Percentiles rank a stretch among this genome's conserved stretches.
phyloP scores from a whole-genome alignment of 164 flowering plant genomes.

The Echeveria elegans region DNA sequence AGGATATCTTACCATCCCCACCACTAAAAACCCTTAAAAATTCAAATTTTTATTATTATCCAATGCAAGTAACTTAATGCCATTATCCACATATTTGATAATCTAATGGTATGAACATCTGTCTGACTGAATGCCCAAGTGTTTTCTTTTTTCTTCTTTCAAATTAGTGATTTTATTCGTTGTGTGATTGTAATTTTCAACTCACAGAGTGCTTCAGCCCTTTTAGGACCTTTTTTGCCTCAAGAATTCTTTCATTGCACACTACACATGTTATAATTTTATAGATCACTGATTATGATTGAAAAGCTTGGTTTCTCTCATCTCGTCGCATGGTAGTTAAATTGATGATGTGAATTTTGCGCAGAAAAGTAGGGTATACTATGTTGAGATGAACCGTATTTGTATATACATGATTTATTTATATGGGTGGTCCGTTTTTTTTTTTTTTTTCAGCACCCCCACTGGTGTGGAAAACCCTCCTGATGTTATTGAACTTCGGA shows the following conservation, averaged over 20 bases:
- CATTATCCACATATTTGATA: background rate
- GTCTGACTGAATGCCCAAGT: background rate
- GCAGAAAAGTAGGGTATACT: background rate
- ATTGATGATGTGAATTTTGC: background rate
- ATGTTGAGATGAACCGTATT: background rate
- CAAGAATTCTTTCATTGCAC: background rate
- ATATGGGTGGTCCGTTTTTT: background rate
- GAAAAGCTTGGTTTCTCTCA: background rate
- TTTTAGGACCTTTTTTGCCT: background rate
- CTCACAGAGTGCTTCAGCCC: no score
- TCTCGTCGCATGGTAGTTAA: background rate
- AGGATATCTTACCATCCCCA: no score
- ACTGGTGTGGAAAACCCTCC: slow-evolving; percentile 99
- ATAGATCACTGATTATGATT: background rate
- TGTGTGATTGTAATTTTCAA: background rate
- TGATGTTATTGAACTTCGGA: slow-evolving; percentile 94
- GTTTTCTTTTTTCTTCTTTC: no score
- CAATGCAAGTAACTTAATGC: background rate
- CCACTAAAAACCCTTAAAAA: no score
- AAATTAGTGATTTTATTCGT: background rate
- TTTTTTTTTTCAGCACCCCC: slow-evolving; percentile 60
- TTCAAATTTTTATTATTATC: no score
- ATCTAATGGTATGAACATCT: no score
- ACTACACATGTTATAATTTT: background rate
- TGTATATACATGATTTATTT: background rate